Base-by-base conservation (phyloP, 2,329 filamentous ascomycete species). In the Rhytidhysteron rufulum region DNA sequence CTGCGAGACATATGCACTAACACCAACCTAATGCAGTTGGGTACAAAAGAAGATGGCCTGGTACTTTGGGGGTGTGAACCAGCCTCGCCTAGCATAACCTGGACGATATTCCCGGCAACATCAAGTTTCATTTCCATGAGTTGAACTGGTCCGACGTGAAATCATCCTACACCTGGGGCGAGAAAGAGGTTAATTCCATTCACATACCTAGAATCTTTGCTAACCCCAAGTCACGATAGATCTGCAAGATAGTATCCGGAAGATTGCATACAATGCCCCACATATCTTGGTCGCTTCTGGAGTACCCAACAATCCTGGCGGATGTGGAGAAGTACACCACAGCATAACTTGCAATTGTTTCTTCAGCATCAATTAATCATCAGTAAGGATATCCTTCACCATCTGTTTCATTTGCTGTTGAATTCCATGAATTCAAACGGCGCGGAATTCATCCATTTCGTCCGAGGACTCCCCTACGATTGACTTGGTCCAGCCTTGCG, bases 41-140 rank as follows among this genome's bases (percentile, higher is more conserved):
- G 86, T 91, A 24, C 86, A 86, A 46, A 91, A 90, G 65, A 91
- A 91, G 66, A 72, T 91, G 43, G 88, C 85, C 25, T 91, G 83
- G 76, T 85, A 88, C 63, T 86, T 86, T 49, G 86, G 86, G 38
- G 72, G 78, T 40, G 78, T 90, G 45, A 81, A 84, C 48, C 85
- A 90, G 67, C n/a, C n/a, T n/a, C n/a, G n/a, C n/a, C n/a, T n/a
- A n/a, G n/a, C n/a, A n/a, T n/a, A 78, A 80, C 5, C 79, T 90
- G 54, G 56, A 85, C 65, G 79, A 88, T 46, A 73, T 84, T 53
- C 86, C 85, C 62, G 71, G 78, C 24, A 91, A 91, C 64, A 91
- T 70, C 79, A 74, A 33, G 73, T 88, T 38, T 58, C 82, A 53
- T 71, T 91, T 84, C 82, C 59, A 74, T 18, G 72, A 71, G n/a